These are phyloP conservation scores for Aegilops longissima DNA, from an alignment of 176 grass and related monocot genomes.

Conservation along the genomic window DNA sequence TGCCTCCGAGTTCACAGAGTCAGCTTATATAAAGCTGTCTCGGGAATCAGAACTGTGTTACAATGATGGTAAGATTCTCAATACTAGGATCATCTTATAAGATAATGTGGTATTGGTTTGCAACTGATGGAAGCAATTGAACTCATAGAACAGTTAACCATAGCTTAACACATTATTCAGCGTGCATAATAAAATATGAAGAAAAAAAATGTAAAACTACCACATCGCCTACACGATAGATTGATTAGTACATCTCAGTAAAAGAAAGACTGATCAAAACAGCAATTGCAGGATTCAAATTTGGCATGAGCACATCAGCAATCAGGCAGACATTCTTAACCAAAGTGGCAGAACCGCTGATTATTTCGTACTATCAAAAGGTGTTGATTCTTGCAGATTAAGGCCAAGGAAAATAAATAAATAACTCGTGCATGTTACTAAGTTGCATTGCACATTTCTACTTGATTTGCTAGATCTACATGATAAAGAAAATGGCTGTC, in stretches of 20 bases:
- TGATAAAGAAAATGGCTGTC: not conserved
- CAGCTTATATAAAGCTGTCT: too few relatives aligned
- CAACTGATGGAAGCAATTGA: not conserved
- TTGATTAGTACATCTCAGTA: not conserved
- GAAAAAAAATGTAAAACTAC: slow-evolving; percentile 5
- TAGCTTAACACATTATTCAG: not conserved
- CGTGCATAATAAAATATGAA: not conserved
- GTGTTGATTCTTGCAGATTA: not conserved
- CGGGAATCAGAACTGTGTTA: not conserved
- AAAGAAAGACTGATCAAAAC: not conserved
- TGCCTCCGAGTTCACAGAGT: not conserved
- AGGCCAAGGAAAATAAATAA: not conserved
- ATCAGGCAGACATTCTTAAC: not conserved
- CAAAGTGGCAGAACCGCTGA: not conserved
- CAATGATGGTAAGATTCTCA: not conserved
- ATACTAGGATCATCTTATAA: not conserved
- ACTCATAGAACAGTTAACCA: not conserved
- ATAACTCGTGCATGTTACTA: not conserved
- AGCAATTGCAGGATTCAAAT: not conserved
- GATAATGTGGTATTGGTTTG: not conserved
- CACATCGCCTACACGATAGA: not conserved
- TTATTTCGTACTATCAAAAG: not conserved
- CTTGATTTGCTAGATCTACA: not conserved
- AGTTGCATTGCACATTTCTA: not conserved
- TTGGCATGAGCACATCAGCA: not conserved